phyloP scores from a whole-genome alignment of 1,139 yeast species.

The Debaryomyces subglobosus region DNA sequence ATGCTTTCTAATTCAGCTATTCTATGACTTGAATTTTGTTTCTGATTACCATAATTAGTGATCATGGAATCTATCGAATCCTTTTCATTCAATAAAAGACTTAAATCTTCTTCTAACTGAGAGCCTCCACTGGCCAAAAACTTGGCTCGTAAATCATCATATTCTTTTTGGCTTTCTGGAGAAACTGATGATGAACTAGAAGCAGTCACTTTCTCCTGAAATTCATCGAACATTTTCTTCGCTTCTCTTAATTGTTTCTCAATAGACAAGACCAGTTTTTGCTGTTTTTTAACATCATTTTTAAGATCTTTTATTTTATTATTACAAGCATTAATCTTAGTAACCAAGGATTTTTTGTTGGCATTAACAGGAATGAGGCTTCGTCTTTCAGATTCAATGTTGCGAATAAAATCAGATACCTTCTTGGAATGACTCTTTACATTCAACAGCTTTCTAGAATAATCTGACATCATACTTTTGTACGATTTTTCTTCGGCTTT shows the following conservation, averaged over 20 bases:
- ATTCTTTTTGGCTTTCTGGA: conserved; percentile 58
- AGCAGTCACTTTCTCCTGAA: conserved; percentile 40
- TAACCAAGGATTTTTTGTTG: conserved; percentile 49
- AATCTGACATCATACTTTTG: conserved; percentile 40
- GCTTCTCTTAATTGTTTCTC: conserved; percentile 53
- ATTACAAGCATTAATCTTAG: conserved; percentile 51
- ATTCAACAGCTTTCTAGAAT: conserved; percentile 50
- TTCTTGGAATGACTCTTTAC: conserved; percentile 43
- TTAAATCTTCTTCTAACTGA: conserved; percentile 53
- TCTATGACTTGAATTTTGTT: conserved; percentile 42
- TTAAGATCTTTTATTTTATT: conserved; percentile 56
- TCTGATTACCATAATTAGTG: conserved; percentile 46
- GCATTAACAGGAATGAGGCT: conserved; percentile 61
- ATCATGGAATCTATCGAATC: conserved; percentile 45
- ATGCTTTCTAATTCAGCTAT: conserved; percentile 36
- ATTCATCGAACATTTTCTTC: conserved; percentile 42
- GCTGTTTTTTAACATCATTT: conserved; percentile 58
- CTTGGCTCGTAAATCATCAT: conserved; percentile 59
- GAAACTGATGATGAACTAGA: conserved; percentile 39
- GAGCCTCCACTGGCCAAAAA: conserved; percentile 65
- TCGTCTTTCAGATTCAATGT: conserved; percentile 49
- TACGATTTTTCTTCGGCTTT: conserved; percentile 28
- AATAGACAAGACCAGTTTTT: conserved; percentile 41
- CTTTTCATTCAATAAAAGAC: conserved; percentile 47
- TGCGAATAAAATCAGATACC: conserved; percentile 39